Conservation (phyloP, 371 early-diverging fungal species). For the Rhizomucor miehei region DNA sequence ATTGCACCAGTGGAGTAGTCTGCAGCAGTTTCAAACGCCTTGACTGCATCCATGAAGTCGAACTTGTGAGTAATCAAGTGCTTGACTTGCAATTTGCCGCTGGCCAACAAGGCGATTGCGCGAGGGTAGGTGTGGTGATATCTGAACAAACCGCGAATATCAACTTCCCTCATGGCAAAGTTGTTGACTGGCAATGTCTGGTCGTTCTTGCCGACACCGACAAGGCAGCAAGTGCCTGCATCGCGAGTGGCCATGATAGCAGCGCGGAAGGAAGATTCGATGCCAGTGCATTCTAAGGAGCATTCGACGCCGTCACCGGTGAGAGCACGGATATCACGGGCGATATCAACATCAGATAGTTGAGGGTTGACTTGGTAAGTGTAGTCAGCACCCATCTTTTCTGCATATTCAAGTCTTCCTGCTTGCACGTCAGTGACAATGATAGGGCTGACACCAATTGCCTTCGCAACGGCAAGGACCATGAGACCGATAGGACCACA, state of each 20-base stretch:
- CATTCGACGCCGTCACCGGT: constrained; percentile 39
- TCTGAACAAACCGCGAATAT: constrained; percentile 39
- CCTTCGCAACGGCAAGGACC: constrained; percentile 39
- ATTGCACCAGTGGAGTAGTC: constrained; percentile 37
- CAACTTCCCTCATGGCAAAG: constrained; percentile 51
- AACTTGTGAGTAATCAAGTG: constrained; percentile 36
- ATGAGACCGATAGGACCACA: constrained; percentile 45
- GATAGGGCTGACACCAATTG: constrained; percentile 37
- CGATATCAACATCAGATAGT: constrained; percentile 21
- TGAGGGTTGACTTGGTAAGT: constrained; percentile 18
- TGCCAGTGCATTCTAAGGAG: constrained; percentile 43
- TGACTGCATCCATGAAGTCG: constrained; percentile 40
- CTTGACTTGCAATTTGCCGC: constrained; percentile 33
- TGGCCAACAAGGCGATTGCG: constrained; percentile 32
- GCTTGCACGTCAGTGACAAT: constrained; percentile 38
- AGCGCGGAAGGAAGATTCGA: constrained; percentile 40
- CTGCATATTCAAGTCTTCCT: constrained; percentile 30
- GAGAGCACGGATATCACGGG: constrained; percentile 29
- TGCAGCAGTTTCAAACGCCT: constrained; percentile 39
- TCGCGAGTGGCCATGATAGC: constrained; percentile 44
- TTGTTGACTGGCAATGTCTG: constrained; percentile 43
- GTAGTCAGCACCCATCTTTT: constrained; percentile 22
- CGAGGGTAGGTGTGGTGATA: constrained; percentile 47
- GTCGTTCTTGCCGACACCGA: constrained; percentile 47
- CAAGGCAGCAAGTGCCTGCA: constrained; percentile 41